Base-by-base conservation (phyloP, 2,329 filamentous ascomycete species). In the Stagonosporopsis rhizophila region DNA sequence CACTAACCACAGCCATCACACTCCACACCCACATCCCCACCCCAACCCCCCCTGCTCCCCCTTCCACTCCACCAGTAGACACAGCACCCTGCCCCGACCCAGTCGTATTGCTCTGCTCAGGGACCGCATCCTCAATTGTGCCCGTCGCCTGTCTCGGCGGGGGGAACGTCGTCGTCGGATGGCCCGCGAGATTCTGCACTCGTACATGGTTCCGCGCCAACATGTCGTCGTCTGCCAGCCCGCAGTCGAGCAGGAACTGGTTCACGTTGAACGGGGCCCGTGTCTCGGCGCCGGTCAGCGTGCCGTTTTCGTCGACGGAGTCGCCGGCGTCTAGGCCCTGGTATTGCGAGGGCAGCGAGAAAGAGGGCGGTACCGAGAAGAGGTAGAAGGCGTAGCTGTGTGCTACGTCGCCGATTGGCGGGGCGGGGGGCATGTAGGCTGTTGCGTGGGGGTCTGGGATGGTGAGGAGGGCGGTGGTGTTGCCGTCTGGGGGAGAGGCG, bases 131-230 rank as follows among this genome's bases (percentile, higher is more conserved):
- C 27, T 58, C 57, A 14, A 60, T 58, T 12, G 51, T 44, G 25
- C 57, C 55, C 22, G 60, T 53, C 17, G 19, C 32, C 44, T 46
- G 12, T 37, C 44, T 46, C 15, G 44, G 30, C 6, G 62, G 59
- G 20, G 65, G 65, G 30, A 64, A 70, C 5, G 51, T 63, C 22
- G 46, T 60, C 22, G 56, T 61, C 15, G 64, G 53, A 23, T 49
- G 59, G 4, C 60, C 67, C 9, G 57, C 65, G 17, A 63, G 23
- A 51, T 75, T 71, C 25, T 71, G 59, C 9, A 75, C 75, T 20
- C 60, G 55, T 48, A 79, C 75, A 59, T 74, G 78, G 52, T 77
- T 78, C 9, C 69, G 71, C 1, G 74, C 75, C 27, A 78, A 44
- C 0, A 70, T 20, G n/a, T 34, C 67, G 1, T 72, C 65, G 1